Conservation (phyloP, 495 filamentous ascomycete genomes). For the Neurospora tetraspora region DNA sequence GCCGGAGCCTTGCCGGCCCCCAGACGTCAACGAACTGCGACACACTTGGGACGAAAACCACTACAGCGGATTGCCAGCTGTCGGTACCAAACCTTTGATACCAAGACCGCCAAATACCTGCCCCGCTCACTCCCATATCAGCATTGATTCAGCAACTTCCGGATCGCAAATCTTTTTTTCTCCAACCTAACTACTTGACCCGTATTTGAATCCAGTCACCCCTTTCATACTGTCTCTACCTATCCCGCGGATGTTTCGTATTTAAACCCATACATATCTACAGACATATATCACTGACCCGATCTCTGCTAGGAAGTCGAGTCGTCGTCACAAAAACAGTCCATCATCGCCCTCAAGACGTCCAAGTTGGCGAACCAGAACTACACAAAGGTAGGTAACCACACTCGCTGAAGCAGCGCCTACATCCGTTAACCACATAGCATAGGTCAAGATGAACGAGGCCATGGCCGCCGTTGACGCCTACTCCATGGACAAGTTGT, state of each 20-base stretch:
- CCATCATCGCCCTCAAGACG: constrained; percentile 32
- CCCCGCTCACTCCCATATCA: not conserved
- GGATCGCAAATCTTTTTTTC: not conserved
- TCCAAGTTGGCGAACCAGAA: constrained; percentile 42
- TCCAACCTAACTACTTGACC: not conserved
- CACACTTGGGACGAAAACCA: not conserved
- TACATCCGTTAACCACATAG: not conserved
- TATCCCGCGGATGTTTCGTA: not conserved
- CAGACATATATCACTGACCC: not conserved
- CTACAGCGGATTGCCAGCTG: not conserved
- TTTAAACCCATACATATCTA: not conserved
- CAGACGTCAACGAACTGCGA: not conserved
- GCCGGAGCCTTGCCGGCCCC: not conserved
- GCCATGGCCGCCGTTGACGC: constrained; percentile 21
- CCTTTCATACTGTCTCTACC: not conserved
- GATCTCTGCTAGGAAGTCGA: not conserved
- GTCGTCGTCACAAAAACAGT: constrained; percentile 27
- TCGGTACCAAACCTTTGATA: not conserved
- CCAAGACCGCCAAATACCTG: not conserved
- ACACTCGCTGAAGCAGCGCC: constrained; percentile 26
- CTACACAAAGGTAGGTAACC: constrained; percentile 29
- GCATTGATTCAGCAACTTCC: not conserved
- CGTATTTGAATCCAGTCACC: not conserved
- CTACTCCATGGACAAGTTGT: constrained; percentile 48
- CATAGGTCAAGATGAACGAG: constrained; percentile 33